These are phyloP conservation scores for Chytriomyces sp. DNA, from an alignment of 192 early-diverging fungal species.

Conservation along the genomic window DNA sequence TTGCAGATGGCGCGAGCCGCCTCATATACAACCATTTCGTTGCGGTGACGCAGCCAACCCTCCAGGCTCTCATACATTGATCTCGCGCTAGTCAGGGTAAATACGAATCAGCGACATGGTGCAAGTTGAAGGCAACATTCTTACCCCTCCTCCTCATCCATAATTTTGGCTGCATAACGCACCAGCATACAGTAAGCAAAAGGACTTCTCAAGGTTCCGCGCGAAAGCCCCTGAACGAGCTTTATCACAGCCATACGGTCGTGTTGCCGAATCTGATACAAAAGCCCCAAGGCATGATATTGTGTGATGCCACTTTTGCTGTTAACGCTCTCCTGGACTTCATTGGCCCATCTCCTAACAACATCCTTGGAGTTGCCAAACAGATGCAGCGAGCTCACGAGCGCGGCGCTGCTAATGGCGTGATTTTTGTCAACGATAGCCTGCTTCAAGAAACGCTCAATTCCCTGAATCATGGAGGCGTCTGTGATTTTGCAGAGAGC, in stretches of 20 bases:
- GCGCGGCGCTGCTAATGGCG: constrained; percentile 84
- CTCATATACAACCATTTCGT: constrained; percentile 97
- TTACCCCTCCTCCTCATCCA: constrained; percentile 57
- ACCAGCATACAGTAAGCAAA: constrained; percentile 91
- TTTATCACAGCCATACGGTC: constrained; percentile 98
- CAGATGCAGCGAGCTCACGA: constrained; percentile 89
- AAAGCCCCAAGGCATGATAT: constrained; percentile 93
- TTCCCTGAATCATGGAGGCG: constrained; percentile 90
- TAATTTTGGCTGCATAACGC: constrained; percentile 82
- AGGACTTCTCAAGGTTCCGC: constrained; percentile 71
- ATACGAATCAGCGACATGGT: no score
- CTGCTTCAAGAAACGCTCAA: constrained; percentile 95
- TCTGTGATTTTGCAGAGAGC: constrained; percentile 95
- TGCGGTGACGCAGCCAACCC: constrained; percentile 88
- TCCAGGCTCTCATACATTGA: constrained; percentile 84
- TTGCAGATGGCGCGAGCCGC: constrained; percentile 96
- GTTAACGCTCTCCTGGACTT: constrained; percentile 92
- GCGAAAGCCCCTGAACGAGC: constrained; percentile 86
- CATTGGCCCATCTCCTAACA: constrained; percentile 93
- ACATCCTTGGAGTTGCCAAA: constrained; percentile 85
- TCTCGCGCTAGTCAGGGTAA: no score
- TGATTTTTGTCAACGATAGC: constrained; percentile 95
- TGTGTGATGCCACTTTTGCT: constrained; percentile 89
- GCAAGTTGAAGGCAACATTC: not conserved
- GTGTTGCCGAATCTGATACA: constrained; percentile 94